Base-by-base conservation (phyloP, 805 yeast species). In the Suhomyces prunicola region DNA sequence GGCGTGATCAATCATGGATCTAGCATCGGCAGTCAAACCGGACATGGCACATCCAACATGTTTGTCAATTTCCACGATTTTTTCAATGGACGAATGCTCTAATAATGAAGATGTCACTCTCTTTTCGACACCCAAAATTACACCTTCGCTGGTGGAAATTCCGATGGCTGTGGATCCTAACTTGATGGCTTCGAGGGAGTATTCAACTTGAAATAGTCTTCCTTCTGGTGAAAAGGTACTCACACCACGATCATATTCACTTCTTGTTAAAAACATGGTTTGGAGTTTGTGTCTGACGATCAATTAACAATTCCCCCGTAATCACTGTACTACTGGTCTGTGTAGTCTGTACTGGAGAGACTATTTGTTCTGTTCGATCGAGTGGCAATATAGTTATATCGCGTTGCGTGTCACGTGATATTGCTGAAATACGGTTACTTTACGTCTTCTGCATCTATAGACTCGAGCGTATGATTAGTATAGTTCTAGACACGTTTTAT, bases 21-120 rank as follows among this genome's bases (percentile, higher is more conserved):
- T 82, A 15, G 99, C 99, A 75, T 94, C 99, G 2, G 99, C 98
- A 2, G 98, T 94, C 59, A 96, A 80, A 3, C 99, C 99, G 58
- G 96, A 86, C 97, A 94, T 94, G 62, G 99, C 99, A 74, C 97
- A 91, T 47, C 99, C 99, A 53, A 94, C 85, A 68, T 94, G 99
- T 46, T 77, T 76, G 67, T 94, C 99, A 54, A 94, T 87, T 67
- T 94, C 99, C 60, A 94, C 89, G 60, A 94, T 92, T 72, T 94
- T 94, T 68, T 96, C 99, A 66, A 96, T 92, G 44, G 97, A 89
- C 27, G 93, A 87, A 27, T 93, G 84, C 71, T 96, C 99, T 53
- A 94, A 80, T 57, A 94, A 76, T 10, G 96, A 81, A 8, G 97
- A 92, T 0, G 97, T 93, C 24, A 94, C 97, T 68, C 98, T 82